Base-by-base conservation (phyloP, 768 basidiomycete species). In the Tricholoma sp. region DNA sequence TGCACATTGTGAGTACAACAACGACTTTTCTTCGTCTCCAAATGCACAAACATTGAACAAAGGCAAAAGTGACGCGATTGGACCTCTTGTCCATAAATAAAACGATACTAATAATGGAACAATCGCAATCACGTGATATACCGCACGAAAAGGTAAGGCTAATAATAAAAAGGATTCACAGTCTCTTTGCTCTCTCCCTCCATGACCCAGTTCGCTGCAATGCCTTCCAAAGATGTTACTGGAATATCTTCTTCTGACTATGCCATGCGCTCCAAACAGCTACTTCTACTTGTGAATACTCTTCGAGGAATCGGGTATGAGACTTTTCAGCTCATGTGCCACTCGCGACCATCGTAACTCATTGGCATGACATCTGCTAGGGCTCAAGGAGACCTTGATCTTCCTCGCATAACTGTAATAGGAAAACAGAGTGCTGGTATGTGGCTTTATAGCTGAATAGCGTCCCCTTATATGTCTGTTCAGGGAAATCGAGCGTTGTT, bases 371-470 rank as follows among this genome's bases (percentile, higher is more conserved):
- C 12, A 13, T 28, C 4, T 24, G 1, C 13, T n/a, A 77, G 78
- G 1, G 72, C 74, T 1, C 75, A 80, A 63, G 69, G 68, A 3
- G 74, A 79, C 20, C 63, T 81, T 10, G 79, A 82, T 54, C 65
- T 82, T 5, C 79, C 81, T 7, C 67, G 78, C 7, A 76, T 82
- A 44, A 75, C 74, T 17, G 77, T 80, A 41, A 79, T 80, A 37
- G 80, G 80, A 12, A 80, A 79, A 44, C 82, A 82, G 63, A 76
- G 74, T 49, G 78, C 79, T 6, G 82, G 78, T 70, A 12, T 28
- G 55, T 58, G 11, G 15, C 37, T 8, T 37, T 20, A 11, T 37
- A 13, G 0, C 11, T 49, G 11, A 7, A 8, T 13, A 6, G 18
- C 47, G 24, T 24, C 24, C 24, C 24, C 24, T 24, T 4, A 24